phyloP scores from a whole-genome alignment of 495 filamentous ascomycete species.

The Chaetomium cochliodes region DNA sequence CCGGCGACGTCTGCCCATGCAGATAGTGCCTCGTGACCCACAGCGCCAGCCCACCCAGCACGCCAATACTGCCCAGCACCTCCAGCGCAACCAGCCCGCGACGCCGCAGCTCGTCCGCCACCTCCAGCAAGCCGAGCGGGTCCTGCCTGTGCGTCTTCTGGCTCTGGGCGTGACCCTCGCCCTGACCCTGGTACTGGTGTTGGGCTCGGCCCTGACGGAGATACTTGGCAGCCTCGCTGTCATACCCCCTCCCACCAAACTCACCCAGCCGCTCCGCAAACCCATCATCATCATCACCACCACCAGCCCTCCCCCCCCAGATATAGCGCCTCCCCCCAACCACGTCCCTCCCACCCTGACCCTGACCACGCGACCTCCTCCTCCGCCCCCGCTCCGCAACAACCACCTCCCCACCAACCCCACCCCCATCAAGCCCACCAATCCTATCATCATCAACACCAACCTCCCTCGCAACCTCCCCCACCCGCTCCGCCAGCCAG shows the following conservation, averaged over 20 bases:
- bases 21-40: slow-evolving; percentile 51
- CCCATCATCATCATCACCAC: not conserved
- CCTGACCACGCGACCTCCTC: not conserved
- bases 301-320: not conserved
- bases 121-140: slow-evolving; percentile 71
- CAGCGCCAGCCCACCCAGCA: slow-evolving; percentile 70
- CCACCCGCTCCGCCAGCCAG: slow-evolving; percentile 75
- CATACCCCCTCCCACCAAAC: not conserved
- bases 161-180: not conserved
- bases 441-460: slow-evolving; percentile 26
- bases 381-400: not conserved
- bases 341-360: not conserved
- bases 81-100: slow-evolving; percentile 70
- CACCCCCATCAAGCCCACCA: slow-evolving; percentile 32
- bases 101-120: slow-evolving; percentile 64
- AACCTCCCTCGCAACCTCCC: slow-evolving; percentile 76
- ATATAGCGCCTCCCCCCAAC: too few species aligned
- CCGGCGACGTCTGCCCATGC: slow-evolving; percentile 25
- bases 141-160: slow-evolving; percentile 49
- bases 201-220: too few species aligned
- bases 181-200: not conserved
- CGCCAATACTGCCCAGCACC: slow-evolving; percentile 71
- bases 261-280: not conserved
- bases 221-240: too few species aligned
- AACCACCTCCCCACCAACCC: slow-evolving; percentile 37